Conservation (phyloP, 371 early-diverging fungal genomes). For the Mortierella sp. region DNA sequence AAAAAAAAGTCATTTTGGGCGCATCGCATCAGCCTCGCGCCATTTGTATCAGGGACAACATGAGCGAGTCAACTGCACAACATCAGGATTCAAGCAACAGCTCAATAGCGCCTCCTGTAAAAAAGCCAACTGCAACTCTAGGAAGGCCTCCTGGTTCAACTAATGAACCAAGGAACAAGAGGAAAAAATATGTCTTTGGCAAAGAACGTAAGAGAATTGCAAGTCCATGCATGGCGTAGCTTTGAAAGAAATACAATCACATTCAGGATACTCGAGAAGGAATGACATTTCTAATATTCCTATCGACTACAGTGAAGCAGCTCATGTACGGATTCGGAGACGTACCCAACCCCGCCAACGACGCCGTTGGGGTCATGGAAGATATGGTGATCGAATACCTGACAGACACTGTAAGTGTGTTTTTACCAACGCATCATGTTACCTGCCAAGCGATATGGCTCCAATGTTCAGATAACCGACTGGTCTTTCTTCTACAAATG, state of each 20-base stretch:
- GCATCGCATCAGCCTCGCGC: background rate
- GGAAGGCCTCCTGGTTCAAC: conserved; percentile 55
- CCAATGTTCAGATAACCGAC: background rate
- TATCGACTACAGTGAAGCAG: conserved; percentile 67
- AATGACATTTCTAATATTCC: background rate
- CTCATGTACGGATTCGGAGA: conserved; percentile 99
- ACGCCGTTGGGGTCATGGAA: conserved; percentile 94
- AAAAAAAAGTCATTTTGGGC: background rate
- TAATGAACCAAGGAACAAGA: conserved; percentile 50
- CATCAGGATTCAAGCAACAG: conserved; percentile 14
- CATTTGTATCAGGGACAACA: conserved; percentile 1
- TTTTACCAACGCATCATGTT: conserved; percentile 1
- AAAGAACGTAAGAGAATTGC: conserved; percentile 42
- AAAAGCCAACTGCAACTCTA: conserved; percentile 34
- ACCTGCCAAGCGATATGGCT: background rate
- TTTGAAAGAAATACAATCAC: background rate
- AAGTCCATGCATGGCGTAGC: background rate
- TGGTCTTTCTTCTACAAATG: background rate
- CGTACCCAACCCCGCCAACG: conserved; percentile 89
- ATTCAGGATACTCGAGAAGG: background rate
- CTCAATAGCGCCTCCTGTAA: conserved; percentile 2
- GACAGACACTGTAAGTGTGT: conserved; percentile 79
- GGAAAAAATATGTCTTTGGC: conserved; percentile 53
- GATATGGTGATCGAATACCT: conserved; percentile 95
- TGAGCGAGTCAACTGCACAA: conserved; percentile 13